Conservation (phyloP, 495 filamentous ascomycete genomes). For the Beverwykella pulmonaria region DNA sequence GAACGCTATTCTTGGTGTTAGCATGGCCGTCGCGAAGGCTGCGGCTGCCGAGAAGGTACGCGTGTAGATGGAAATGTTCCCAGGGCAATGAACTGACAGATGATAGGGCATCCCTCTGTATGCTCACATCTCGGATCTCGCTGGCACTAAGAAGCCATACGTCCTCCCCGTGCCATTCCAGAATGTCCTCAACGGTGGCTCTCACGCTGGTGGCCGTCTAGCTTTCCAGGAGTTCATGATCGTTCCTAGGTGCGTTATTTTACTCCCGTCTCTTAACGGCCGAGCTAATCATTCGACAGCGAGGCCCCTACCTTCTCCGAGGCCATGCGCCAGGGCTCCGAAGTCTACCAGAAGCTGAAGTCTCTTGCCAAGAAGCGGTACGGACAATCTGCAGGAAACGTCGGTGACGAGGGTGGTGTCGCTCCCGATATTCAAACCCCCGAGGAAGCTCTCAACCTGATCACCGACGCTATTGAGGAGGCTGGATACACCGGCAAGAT, state of each 20-base stretch:
- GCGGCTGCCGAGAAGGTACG: constrained; percentile 94
- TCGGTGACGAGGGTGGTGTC: constrained; percentile 99
- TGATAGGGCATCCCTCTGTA: constrained; percentile 83
- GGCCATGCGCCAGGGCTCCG: constrained; percentile 90
- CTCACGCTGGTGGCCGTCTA: constrained; percentile 96
- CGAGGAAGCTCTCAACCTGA: constrained; percentile 95
- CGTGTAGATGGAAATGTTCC: not conserved
- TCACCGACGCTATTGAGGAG: constrained; percentile 89
- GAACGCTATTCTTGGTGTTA: constrained; percentile 98
- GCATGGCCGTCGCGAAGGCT: constrained; percentile 94
- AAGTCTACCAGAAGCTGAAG: constrained; percentile 99
- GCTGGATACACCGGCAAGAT: constrained; percentile 94
- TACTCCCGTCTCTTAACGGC: not conserved
- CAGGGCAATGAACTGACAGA: constrained; percentile 8
- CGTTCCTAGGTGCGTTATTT: constrained; percentile 71
- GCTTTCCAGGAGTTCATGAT: constrained; percentile 99
- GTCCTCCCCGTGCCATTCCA: constrained; percentile 99
- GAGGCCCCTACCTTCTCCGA: constrained; percentile 84
- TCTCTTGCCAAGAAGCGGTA: constrained; percentile 98
- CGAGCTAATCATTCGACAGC: constrained; percentile 8
- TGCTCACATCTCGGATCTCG: constrained; percentile 96
- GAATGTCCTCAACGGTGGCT: constrained; percentile 99
- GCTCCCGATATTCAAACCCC: constrained; percentile 97
- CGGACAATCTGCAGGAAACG: constrained; percentile 96
- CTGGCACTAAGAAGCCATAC: constrained; percentile 99